Conservation (phyloP, 2,329 filamentous ascomycete genomes). For the Aspergillus sp. region DNA sequence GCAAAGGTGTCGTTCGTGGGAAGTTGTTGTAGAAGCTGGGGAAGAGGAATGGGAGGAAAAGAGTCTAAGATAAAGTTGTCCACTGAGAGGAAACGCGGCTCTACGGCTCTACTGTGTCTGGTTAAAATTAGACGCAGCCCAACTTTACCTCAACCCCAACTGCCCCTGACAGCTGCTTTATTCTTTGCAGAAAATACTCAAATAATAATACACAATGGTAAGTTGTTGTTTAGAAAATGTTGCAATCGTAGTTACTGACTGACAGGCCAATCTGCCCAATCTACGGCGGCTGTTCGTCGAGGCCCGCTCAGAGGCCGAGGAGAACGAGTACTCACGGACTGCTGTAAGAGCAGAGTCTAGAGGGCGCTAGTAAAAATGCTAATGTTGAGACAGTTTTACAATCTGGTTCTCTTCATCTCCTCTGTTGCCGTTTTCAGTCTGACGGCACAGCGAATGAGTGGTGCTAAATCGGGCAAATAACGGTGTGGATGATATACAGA, state of each 20-base stretch:
- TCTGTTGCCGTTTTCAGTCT: constrained; percentile 92
- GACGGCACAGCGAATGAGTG: constrained; percentile 75
- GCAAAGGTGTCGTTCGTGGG: too few relatives aligned
- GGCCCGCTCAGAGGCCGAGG: constrained; percentile 84
- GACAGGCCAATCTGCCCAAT: constrained; percentile 63
- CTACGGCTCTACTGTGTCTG: constrained; percentile 6
- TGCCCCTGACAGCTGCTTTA: too few relatives aligned
- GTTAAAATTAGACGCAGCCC: too few relatives aligned
- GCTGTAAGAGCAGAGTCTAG: constrained; percentile 55
- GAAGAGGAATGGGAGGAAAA: constrained; percentile 4
- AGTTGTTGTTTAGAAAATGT: neutral
- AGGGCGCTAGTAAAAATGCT: neutral
- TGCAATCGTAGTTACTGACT: neutral
- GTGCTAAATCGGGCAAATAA: constrained; percentile 32
- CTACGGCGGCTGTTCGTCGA: constrained; percentile 94
- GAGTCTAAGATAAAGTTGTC: constrained; percentile 22
- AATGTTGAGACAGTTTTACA: constrained; percentile 65
- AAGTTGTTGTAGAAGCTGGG: neutral
- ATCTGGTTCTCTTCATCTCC: constrained; percentile 91
- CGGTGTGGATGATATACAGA: neutral
- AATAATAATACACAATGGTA: neutral
- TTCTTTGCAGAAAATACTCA: too few relatives aligned
- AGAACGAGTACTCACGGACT: constrained; percentile 86
- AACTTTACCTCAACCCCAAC: too few relatives aligned
- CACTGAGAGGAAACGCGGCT: constrained; percentile 20